Conservation (phyloP, 2,329 filamentous ascomycete species). For the Clarireedia paspali region DNA sequence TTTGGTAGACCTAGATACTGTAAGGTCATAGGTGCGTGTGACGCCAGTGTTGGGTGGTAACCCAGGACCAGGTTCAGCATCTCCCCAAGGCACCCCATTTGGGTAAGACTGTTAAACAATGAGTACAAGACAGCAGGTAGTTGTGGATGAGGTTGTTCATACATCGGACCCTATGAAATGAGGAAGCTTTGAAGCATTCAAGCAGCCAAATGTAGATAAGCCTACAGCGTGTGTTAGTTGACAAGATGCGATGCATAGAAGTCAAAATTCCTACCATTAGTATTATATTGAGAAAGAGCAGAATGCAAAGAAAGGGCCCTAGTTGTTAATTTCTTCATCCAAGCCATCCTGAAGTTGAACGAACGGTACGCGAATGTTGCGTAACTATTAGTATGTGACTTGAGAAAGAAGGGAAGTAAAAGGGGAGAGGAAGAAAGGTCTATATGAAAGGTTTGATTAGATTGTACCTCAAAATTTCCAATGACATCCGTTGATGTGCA, state of each 20-base stretch:
- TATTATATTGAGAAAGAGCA: conserved; percentile 7
- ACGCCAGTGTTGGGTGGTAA: conserved; percentile 31
- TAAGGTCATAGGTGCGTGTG: conserved; percentile 28
- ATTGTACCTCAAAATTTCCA: background rate
- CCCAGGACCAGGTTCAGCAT: conserved; percentile 26
- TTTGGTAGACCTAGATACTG: conserved; percentile 23
- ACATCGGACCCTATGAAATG: conserved; percentile 37
- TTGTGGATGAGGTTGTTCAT: background rate
- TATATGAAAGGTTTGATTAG: background rate
- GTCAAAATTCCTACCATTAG: background rate
- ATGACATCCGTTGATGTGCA: background rate
- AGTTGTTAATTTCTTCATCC: conserved; percentile 2
- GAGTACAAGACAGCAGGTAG: background rate
- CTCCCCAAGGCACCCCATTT: conserved; percentile 44
- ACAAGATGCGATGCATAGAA: background rate
- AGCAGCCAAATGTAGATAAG: conserved; percentile 25
- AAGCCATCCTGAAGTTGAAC: background rate
- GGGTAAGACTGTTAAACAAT: conserved; percentile 28
- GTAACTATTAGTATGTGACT: background rate
- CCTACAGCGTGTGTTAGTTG: conserved; percentile 2
- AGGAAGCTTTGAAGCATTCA: conserved; percentile 27
- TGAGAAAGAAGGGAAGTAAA: background rate
- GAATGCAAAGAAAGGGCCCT: conserved; percentile 5
- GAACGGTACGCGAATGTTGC: background rate
- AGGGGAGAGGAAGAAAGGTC: background rate